Conservation (phyloP, 352 stramenopile genomes). For the Phytophthora rubi region DNA sequence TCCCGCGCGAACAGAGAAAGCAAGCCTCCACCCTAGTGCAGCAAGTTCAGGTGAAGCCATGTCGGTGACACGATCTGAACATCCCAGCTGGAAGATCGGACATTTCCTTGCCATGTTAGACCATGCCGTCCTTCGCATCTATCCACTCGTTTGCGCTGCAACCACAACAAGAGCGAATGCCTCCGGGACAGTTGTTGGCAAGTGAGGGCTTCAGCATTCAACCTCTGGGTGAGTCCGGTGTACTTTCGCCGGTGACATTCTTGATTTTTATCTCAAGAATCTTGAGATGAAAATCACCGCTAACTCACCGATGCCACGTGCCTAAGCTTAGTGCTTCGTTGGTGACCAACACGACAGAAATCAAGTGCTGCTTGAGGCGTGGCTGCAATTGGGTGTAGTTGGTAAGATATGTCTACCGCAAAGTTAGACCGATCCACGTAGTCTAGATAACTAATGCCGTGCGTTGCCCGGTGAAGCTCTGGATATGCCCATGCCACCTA, state of each 20-base stretch:
- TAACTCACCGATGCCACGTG: neutral
- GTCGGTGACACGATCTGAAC: constrained; percentile 24
- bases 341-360: constrained; percentile 18
- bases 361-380: constrained; percentile 19
- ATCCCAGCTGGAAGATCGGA: constrained; percentile 34
- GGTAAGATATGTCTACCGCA: no score
- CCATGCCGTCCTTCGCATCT: constrained; percentile 6
- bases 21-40: constrained; percentile 17
- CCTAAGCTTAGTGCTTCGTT: constrained; percentile 2
- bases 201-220: constrained; percentile 14
- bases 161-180: constrained; percentile 17
- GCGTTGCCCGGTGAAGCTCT: no score
- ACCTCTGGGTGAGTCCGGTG: neutral
- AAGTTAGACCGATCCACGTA: no score
- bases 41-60: constrained; percentile 23
- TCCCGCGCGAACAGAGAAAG: constrained; percentile 25
- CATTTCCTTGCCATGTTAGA: constrained; percentile 10
- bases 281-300: neutral
- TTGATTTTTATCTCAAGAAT: neutral
- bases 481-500: no score
- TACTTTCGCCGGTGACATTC: neutral
- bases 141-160: constrained; percentile 7
- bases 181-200: constrained; percentile 17
- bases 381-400: neutral
- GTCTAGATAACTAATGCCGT: no score